Evolutionary conservation across 1,284 basidiomycete species (phyloP), one percentile per base, ranked within the genome.

Genomic region (Cutaneotrichosporon arboriforme): DNA sequence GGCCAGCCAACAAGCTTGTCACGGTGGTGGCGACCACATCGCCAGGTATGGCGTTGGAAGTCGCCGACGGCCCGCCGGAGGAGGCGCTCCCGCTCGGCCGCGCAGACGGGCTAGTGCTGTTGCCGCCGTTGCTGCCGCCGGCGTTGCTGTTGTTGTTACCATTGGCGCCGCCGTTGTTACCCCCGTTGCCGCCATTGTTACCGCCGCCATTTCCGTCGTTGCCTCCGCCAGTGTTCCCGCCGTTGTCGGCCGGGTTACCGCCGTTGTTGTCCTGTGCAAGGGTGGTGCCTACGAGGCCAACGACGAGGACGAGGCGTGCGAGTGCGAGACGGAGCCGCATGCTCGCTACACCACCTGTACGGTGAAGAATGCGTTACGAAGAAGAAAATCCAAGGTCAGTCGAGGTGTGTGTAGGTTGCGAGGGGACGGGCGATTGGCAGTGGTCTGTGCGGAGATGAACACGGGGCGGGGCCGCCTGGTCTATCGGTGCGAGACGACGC

Each of bases 1-100:
- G 15, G 46, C 56, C 26, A 58, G 58, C 52, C 10, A 70, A 39
- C n/a, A 67, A 54, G 3, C 64, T 66, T 8, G 67, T 69, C 49
- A 72, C 59, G 10, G 69, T 72, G 8, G 70, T 58, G 8, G 56
- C 26, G 3, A 57, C 41, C 10, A 38, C 46, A 38, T 42, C 36
- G 37, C 43, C 40, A 40, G n/a, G 39, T 2, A 26, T 20, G 18
- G 48, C 31, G 18, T 36, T 44, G 44, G 46, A 52, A 14, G 52
- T 31, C 9, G 39, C 43, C 10, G 50, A 48, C 18, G 45, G 17
- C 15, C 51, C 45, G 31, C 52, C 42, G 33, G 35, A 49, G 44
- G 51, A 26, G 33, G 40, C 18, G 36, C 37, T 48, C 2, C 22
- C 26, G 43, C 38, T 36, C 9, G 12, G 26, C 8, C 31, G 17